Evolutionary conservation across 768 basidiomycete species (phyloP).

Genomic region (Naematelia aurantialba): DNA sequence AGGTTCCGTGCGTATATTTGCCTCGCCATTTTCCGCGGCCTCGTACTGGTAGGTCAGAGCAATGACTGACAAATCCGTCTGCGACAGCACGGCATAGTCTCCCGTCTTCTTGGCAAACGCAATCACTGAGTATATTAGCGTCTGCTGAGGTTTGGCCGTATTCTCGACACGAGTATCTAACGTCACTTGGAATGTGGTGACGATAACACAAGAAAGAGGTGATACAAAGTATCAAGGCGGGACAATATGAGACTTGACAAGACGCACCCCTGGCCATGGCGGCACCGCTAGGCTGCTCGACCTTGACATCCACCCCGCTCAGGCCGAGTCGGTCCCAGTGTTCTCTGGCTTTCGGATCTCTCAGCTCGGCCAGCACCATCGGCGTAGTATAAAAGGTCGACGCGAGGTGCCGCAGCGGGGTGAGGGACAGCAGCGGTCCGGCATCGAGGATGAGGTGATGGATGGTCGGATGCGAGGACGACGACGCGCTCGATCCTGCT

Average conservation of each 20-base stretch:
- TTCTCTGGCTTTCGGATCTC: conserved; percentile 79
- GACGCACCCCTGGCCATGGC: conserved; percentile 60
- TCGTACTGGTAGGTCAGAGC: conserved; percentile 81
- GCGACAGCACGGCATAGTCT: conserved; percentile 86
- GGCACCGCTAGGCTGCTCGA: conserved; percentile 45
- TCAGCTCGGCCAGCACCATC: conserved; percentile 82
- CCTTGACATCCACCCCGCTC: conserved; percentile 57
- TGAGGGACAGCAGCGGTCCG: conserved; percentile 79
- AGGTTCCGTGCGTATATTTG: conserved; percentile 32
- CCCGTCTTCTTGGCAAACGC: conserved; percentile 92
- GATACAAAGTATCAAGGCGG: no score
- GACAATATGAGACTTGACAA: no score
- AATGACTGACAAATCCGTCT: conserved; percentile 83
- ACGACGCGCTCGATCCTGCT: conserved; percentile 1
- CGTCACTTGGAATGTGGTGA: no score
- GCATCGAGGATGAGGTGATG: conserved; percentile 84
- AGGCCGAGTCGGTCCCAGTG: conserved; percentile 54
- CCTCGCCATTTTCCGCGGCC: conserved; percentile 52
- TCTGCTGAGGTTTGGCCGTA: not conserved
- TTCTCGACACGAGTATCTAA: no score
- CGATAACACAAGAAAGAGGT: no score
- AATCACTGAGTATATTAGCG: conserved; percentile 59
- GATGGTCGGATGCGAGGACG: conserved; percentile 24
- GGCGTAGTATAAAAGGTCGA: conserved; percentile 81
- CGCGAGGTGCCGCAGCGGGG: conserved; percentile 81